A percentile compares a stretch with the other conserved stretches of the same genome.
phyloP scores from a whole-genome alignment of 164 flowering plant genomes.

The Houttuynia cordata region DNA sequence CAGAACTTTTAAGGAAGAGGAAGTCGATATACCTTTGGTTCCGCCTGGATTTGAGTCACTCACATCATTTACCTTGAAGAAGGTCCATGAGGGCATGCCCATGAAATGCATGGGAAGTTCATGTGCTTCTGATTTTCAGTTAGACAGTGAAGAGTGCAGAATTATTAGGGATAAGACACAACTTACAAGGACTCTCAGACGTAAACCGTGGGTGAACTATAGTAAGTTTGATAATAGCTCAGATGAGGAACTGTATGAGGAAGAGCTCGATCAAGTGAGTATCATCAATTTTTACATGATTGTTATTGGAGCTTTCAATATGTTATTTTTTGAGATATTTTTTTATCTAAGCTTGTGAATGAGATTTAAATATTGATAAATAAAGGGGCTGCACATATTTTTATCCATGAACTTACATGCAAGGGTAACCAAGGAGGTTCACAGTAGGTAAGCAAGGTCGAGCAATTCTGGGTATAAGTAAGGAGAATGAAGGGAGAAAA shows the following conservation, averaged over 20 bases:
- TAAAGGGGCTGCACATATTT: too few relatives aligned
- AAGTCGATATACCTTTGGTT: conserved; percentile 10
- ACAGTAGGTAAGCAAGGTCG: too few relatives aligned
- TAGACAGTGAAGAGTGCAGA: conserved; percentile 8
- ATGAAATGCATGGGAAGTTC: conserved; percentile 9
- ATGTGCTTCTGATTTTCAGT: conserved; percentile 9
- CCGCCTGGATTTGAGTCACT: conserved; percentile 58
- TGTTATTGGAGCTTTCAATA: neutral
- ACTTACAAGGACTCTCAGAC: conserved; percentile 27
- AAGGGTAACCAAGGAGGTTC: too few relatives aligned
- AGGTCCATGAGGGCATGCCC: conserved; percentile 16
- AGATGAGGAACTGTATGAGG: conserved; percentile 58
- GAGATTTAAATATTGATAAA: too few relatives aligned
- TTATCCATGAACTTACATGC: too few relatives aligned
- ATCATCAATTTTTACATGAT: neutral
- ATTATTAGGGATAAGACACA: conserved; percentile 14
- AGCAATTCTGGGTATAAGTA: too few relatives aligned
- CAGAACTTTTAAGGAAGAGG: conserved; percentile 4
- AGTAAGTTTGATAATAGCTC: conserved; percentile 31
- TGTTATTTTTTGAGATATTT: neutral
- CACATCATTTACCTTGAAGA: conserved; percentile 43
- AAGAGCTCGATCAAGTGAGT: conserved; percentile 38
- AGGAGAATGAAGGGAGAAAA: too few relatives aligned
- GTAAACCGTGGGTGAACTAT: conserved; percentile 53
- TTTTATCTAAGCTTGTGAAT: too few relatives aligned